Conservation (phyloP, 805 yeast species). For the Suhomyces prunicola region DNA sequence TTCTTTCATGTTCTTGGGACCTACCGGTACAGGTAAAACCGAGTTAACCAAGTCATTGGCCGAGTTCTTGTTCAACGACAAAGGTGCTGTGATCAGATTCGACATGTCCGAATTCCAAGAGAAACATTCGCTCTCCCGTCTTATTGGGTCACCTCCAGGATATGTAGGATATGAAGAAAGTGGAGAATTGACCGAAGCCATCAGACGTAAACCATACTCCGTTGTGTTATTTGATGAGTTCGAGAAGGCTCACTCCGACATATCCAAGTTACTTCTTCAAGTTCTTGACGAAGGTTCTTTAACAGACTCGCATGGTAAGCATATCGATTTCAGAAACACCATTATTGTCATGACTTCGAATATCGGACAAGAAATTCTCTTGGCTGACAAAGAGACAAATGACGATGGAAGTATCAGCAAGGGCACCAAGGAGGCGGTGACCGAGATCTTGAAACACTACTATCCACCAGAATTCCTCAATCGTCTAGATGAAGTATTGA, state of each 20-base stretch:
- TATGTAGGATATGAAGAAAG: constrained; percentile 94
- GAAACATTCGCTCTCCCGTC: constrained; percentile 82
- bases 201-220: constrained; percentile 90
- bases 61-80: constrained; percentile 87
- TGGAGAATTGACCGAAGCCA: constrained; percentile 96
- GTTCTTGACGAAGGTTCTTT: constrained; percentile 93
- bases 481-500: constrained; percentile 89
- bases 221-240: constrained; percentile 93
- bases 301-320: constrained; percentile 93
- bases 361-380: constrained; percentile 87
- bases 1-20: constrained; percentile 93
- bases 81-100: constrained; percentile 80
- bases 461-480: constrained; percentile 96
- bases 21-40: constrained; percentile 98
- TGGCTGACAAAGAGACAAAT: constrained; percentile 58
- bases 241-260: constrained; percentile 95
- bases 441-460: constrained; percentile 61
- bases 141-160: constrained; percentile 98
- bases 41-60: constrained; percentile 92
- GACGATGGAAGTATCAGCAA: constrained; percentile 59
- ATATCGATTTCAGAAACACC: constrained; percentile 90
- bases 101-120: constrained; percentile 99
- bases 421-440: constrained; percentile 53
- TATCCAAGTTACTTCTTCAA: constrained; percentile 85
- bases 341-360: constrained; percentile 96